Evolutionary conservation across 306 rosid species (phyloP), one percentile per base, ranked within the genome.

Genomic region (Medicago lupulina): DNA sequence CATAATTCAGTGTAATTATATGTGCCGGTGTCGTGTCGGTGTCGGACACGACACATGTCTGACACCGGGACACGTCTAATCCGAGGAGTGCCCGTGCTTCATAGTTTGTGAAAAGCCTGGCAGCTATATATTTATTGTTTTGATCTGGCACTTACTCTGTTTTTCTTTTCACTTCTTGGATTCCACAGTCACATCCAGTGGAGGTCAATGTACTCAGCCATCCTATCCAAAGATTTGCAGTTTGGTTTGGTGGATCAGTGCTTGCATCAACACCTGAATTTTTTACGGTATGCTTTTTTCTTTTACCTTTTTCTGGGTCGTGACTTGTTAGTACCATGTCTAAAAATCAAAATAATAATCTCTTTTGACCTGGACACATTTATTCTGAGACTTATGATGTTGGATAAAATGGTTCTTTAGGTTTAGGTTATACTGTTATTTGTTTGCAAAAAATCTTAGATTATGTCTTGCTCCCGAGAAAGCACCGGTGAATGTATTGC

Each of bases 171-270:
- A 77, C 76, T 64, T 58, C 49, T 38, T 71, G 71, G 67, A 55
- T 4, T 57, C 70, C 77, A 51, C 86, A 96, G 98, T 85, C 99
- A 7, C 93, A 92, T 4, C 99, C 98, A 53, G 98, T 96, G 85
- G 99, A 96, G 80, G 98, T 96, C 82, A 96, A 96, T 83, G 99
- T 96, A 23, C 84, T 92, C 63, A 92, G 99, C 79, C 92, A 96
- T 83, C 97, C 99, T 61, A 90, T 96, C 85, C 99, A 96, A 91
- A 96, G 96, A 86, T 92, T 81, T 85, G 99, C 99, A 70, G 99
- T 96, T 82, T 96, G 99, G 99, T 96, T 96, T 79, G 99, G 99
- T 70, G 99, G 99, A 59, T 96, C 99, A 10, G 98, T 96, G 21
- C 99, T 96, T 74, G 98, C 99, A 71, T 96, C 99, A 75, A 96